Conservation (phyloP, 306 rosid species). For the Corylus americana region DNA sequence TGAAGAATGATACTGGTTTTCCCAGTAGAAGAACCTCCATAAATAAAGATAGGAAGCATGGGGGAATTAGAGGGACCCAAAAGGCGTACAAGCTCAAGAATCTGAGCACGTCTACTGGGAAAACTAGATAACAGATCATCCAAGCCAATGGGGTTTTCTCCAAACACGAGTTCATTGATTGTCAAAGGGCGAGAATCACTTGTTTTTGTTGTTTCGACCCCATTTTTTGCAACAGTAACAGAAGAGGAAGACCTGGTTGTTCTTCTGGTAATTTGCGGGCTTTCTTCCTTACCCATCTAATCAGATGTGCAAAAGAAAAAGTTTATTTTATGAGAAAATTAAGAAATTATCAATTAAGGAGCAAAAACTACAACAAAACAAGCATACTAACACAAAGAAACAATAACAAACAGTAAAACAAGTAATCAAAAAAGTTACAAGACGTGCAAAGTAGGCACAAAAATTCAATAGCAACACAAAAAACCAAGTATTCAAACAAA, state of each 20-base stretch:
- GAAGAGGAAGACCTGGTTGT: constrained; percentile 56
- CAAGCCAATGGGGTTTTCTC: constrained; percentile 64
- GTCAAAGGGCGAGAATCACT: constrained; percentile 41
- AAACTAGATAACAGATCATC: constrained; percentile 62
- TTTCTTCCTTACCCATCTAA: constrained; percentile 60
- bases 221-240: constrained; percentile 38
- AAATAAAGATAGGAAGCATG: constrained; percentile 72
- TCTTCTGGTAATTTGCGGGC: constrained; percentile 55
- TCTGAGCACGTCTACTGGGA: constrained; percentile 67
- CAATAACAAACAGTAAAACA: background rate
- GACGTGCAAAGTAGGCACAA: background rate
- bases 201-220: constrained; percentile 36
- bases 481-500: background rate
- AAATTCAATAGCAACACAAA: background rate
- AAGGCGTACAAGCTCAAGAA: constrained; percentile 58
- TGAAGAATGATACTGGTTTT: constrained; percentile 75
- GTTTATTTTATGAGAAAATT: background rate
- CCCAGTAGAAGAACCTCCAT: constrained; percentile 80
- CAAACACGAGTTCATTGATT: constrained; percentile 63
- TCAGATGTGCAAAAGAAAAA: constrained; percentile 1
- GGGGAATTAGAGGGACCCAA: constrained; percentile 82
- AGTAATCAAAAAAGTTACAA: background rate
- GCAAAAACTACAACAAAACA: background rate
- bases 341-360: background rate
- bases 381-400: background rate